phyloP scores from a whole-genome alignment of 805 yeast genomes.

The Huiozyma sinensis region DNA sequence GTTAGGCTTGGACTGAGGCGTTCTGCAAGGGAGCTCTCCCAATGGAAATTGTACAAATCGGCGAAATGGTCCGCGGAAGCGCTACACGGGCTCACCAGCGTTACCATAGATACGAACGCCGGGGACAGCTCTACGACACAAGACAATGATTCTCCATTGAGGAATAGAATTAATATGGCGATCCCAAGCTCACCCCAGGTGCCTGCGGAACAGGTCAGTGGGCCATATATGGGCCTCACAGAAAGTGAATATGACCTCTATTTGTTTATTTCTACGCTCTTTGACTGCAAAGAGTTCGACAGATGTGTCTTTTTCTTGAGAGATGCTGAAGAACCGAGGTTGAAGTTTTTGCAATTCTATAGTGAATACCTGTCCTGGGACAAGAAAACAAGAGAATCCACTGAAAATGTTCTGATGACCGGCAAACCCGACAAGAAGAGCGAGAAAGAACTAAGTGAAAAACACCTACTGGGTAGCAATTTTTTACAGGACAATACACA shows the following conservation, averaged over 20 bases:
- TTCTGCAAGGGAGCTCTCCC: constrained; percentile 37
- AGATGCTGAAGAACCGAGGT: constrained; percentile 38
- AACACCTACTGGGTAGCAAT: constrained; percentile 1
- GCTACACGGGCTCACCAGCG: constrained; percentile 41
- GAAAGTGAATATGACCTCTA: constrained; percentile 36
- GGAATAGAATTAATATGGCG: constrained; percentile 3
- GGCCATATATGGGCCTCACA: background rate
- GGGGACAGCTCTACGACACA: constrained; percentile 6
- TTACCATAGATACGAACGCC: background rate
- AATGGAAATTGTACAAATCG: constrained; percentile 53
- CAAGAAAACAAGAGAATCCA: constrained; percentile 56
- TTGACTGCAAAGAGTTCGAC: constrained; percentile 77
- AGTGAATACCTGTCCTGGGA: constrained; percentile 69
- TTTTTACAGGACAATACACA: background rate
- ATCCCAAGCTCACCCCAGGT: constrained; percentile 4
- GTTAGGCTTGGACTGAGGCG: constrained; percentile 24
- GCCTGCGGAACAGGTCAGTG: background rate
- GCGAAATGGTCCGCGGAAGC: constrained; percentile 87
- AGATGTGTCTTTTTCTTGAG: constrained; percentile 55
- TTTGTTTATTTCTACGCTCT: constrained; percentile 57
- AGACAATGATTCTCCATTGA: constrained; percentile 14
- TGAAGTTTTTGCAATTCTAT: constrained; percentile 55
- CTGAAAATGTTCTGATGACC: constrained; percentile 51
- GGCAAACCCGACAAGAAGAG: constrained; percentile 11
- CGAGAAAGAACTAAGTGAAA: constrained; percentile 3